Evolutionary conservation across 345 rosid species (phyloP).

Genomic region (Eutrema japonicum): DNA sequence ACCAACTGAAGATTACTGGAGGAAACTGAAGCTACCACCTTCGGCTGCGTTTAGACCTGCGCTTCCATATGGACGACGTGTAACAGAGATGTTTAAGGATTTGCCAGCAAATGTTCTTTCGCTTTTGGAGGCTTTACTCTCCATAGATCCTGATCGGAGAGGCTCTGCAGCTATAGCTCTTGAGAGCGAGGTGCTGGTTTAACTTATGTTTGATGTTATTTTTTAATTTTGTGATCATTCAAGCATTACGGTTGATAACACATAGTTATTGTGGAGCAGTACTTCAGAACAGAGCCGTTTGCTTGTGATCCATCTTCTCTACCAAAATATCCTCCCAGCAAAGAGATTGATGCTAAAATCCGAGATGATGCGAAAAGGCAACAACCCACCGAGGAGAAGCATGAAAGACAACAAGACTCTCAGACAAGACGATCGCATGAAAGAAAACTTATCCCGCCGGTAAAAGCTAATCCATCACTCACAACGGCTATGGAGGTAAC

Average conservation of each 20-base stretch:
- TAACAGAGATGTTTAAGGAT: conserved; percentile 68
- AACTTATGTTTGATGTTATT: neutral
- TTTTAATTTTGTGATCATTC: neutral
- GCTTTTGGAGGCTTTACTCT: conserved; percentile 78
- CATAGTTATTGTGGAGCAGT: conserved; percentile 50
- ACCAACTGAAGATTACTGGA: conserved; percentile 92
- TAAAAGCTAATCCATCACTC: conserved; percentile 37
- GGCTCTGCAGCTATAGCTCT: conserved; percentile 84
- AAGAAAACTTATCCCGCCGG: conserved; percentile 32
- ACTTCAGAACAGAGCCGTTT: conserved; percentile 68
- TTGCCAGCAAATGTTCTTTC: conserved; percentile 62
- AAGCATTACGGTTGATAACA: conserved; percentile 23
- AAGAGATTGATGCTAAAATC: conserved; percentile 89
- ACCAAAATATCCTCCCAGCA: conserved; percentile 96
- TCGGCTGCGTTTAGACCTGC: conserved; percentile 80
- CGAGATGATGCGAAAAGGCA: conserved; percentile 77
- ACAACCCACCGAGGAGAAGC: conserved; percentile 27
- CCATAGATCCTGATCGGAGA: conserved; percentile 76
- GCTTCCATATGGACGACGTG: conserved; percentile 70
- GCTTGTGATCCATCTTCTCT: conserved; percentile 91
- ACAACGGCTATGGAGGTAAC: conserved; percentile 39
- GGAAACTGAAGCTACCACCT: conserved; percentile 66
- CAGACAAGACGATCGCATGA: conserved; percentile 37
- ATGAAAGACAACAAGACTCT: conserved; percentile 43
- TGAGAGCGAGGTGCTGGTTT: conserved; percentile 65